phyloP scores from a whole-genome alignment of 441 rosid species.

The Erysimum cheiri region DNA sequence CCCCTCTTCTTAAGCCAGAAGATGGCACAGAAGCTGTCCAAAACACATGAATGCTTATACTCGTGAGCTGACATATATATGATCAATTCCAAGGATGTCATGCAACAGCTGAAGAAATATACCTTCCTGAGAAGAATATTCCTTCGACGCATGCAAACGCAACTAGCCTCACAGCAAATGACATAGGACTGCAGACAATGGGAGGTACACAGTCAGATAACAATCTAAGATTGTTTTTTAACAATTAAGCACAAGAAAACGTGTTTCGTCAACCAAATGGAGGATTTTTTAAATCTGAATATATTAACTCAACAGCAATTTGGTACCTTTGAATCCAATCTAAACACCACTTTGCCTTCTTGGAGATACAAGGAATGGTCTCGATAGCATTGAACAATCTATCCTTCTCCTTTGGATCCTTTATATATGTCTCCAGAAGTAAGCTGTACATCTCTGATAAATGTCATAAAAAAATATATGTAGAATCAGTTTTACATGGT shows the following conservation, averaged over 20 bases:
- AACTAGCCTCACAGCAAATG: conserved; percentile 81
- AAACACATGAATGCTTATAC: too few species aligned
- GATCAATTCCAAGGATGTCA: neutral
- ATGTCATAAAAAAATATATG: conserved; percentile 6
- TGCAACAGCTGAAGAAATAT: conserved; percentile 20
- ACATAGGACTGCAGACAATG: conserved; percentile 59
- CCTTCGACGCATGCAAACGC: conserved; percentile 95
- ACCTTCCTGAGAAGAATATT: conserved; percentile 96
- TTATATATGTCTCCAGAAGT: conserved; percentile 88
- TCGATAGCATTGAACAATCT: conserved; percentile 86
- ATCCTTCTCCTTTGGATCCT: conserved; percentile 82
- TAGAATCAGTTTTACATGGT: conserved; percentile 24
- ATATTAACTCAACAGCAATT: conserved; percentile 5
- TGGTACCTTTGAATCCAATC: conserved; percentile 83
- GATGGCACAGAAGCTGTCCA: conserved; percentile 85
- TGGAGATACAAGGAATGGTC: conserved; percentile 75
- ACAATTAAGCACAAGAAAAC: neutral
- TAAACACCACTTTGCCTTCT: conserved; percentile 84
- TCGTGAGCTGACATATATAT: neutral
- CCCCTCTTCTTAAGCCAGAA: conserved; percentile 98
- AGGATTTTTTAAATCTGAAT: neutral
- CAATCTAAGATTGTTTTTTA: neutral
- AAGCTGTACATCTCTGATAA: conserved; percentile 86
- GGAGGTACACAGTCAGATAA: conserved; percentile 4
- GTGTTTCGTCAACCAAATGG: neutral